Conservation (phyloP, 2,329 filamentous ascomycete species). For the Rutstroemia sp. region DNA sequence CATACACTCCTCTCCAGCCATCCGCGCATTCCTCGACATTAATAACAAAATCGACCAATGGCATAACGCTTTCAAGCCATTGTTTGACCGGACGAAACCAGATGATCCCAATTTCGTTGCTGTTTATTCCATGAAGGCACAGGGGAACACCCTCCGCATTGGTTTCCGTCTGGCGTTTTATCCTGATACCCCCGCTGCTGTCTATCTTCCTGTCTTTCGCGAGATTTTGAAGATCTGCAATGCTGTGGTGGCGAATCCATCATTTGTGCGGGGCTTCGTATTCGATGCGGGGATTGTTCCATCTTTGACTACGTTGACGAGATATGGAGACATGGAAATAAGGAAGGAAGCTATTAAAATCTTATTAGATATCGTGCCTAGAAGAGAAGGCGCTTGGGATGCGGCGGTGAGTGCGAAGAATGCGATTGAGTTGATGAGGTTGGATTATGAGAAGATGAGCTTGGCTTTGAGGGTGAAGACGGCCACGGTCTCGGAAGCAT, state of each 20-base stretch:
- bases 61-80: constrained; percentile 1
- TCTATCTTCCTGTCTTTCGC: not conserved
- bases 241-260: not conserved
- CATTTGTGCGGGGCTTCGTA: constrained; percentile 1
- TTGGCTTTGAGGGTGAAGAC: no score
- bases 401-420: not conserved
- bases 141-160: not conserved
- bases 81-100: not conserved
- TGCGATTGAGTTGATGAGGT: not conserved
- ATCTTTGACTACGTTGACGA: not conserved
- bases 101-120: not conserved
- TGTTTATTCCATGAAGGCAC: not conserved
- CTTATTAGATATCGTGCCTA: constrained; percentile 1
- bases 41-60: not conserved
- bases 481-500: no score
- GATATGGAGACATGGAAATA: not conserved
- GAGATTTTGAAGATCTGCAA: not conserved
- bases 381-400: constrained; percentile 7
- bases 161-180: constrained; percentile 1
- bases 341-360: constrained; percentile 1
- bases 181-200: not conserved
- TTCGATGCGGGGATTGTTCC: constrained; percentile 1
- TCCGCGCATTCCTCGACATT: not conserved
- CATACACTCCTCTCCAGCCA: not conserved
- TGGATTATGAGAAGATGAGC: not conserved